A percentile compares a stretch with the other conserved stretches of the same genome.
These are phyloP conservation scores for Komagataella populi DNA, from an alignment of 805 yeast genomes.

Conservation along the genomic window DNA sequence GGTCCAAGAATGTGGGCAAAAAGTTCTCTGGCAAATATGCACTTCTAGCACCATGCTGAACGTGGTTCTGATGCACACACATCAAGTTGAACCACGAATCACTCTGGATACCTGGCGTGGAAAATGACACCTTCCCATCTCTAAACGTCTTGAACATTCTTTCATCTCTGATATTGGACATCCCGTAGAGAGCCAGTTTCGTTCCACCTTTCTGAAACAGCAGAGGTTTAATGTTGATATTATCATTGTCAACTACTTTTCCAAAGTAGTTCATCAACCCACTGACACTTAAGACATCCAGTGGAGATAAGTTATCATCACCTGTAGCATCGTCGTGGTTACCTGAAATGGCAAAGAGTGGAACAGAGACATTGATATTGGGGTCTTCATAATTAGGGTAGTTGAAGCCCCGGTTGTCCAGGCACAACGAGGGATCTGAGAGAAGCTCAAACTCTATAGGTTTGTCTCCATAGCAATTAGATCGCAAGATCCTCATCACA, in stretches of 20 bases:
- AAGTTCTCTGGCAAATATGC: conserved; percentile 76
- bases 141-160: conserved; percentile 71
- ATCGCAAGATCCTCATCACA: conserved; percentile 59
- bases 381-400: conserved; percentile 84
- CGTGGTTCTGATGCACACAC: conserved; percentile 87
- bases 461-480: conserved; percentile 68
- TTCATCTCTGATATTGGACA: conserved; percentile 85
- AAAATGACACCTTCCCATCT: conserved; percentile 67
- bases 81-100: conserved; percentile 75
- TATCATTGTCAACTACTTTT: conserved; percentile 59
- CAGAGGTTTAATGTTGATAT: conserved; percentile 61
- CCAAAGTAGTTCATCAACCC: conserved; percentile 91
- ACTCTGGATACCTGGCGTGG: conserved; percentile 44
- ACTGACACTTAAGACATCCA: conserved; percentile 69
- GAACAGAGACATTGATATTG: conserved; percentile 76
- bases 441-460: conserved; percentile 79
- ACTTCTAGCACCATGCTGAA: conserved; percentile 56
- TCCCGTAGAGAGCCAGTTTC: conserved; percentile 74
- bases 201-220: conserved; percentile 75
- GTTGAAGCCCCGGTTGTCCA: conserved; percentile 46
- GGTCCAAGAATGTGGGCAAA: conserved; percentile 68
- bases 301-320: conserved; percentile 64
- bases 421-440: conserved; percentile 58
- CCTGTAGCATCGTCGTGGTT: conserved; percentile 97
- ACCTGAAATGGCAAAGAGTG: conserved; percentile 87